Evolutionary conservation across 371 early-diverging fungal genomes (phyloP), one percentile per base, ranked within the genome.

Genomic region (Mucor indicus): DNA sequence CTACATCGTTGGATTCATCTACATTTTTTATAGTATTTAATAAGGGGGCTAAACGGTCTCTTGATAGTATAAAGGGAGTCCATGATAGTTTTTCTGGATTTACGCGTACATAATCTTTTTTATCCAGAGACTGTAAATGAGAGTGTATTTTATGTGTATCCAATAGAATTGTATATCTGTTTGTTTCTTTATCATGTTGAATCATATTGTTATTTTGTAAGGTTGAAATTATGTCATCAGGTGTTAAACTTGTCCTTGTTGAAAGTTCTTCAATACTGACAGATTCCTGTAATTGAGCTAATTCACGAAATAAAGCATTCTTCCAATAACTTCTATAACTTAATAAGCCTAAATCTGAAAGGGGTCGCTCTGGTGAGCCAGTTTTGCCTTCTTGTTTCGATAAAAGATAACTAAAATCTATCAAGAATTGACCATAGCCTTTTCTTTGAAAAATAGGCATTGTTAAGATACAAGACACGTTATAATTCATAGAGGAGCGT

Each of bases 281-380:
- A 4, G 65, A 56, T n/a, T 52, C 51, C 10, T 60, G 46, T 45
- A n/a, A 43, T 15, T 63, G 55, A 21, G 64, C 53, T 13, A 74
- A 52, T 19, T 61, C 60, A 22, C 57, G 47, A 48, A 64, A 65
- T 1, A 84, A 19, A 1, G 58, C 58, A 1, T 61, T 62, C 31
- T 70, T 80, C 98, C 98, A 98, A 70, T 92, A 98, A 13, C 76
- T 81, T 27, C 86, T 75, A 57, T 98, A 99, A 29, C 90, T 88
- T 4, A 98, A 66, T 36, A 98, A 72, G 0, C 99, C 99, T 7
- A 99, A 80, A 67, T 98, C 98, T n/a, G 96, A 96, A 20, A 99
- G 66, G 2, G 99, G 99, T 60, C 95, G 93, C 60, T 99, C 99
- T 4, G 99, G 99, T 1, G 97, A 87, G n/a, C 99, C 98, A 0